Evolutionary conservation across 176 grass and related monocot genomes (phyloP).

Genomic region (Raddia distichophylla): DNA sequence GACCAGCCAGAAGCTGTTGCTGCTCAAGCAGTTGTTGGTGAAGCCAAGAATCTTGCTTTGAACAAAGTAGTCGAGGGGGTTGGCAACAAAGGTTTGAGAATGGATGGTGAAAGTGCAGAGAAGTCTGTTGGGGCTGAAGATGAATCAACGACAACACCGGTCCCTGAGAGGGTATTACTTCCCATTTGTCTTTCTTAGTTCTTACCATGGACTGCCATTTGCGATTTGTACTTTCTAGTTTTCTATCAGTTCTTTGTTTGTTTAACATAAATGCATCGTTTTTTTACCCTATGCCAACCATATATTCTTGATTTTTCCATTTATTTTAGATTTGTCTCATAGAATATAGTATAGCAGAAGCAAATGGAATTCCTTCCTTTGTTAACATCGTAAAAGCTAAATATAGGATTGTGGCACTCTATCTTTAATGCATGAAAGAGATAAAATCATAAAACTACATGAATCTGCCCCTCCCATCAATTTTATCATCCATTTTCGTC

Average conservation of each 20-base stretch:
- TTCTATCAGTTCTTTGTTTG: conserved; percentile 2
- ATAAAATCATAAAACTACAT: background rate
- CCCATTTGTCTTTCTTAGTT: conserved; percentile 7
- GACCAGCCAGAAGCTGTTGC: conserved; percentile 39
- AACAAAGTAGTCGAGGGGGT: conserved; percentile 42
- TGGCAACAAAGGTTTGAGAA: conserved; percentile 55
- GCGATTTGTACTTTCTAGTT: conserved; percentile 18
- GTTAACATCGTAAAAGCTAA: background rate
- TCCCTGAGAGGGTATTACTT: conserved; percentile 76
- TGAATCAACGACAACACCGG: conserved; percentile 55
- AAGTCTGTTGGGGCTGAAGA: conserved; percentile 75
- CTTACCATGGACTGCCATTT: conserved; percentile 24
- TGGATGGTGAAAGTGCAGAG: conserved; percentile 79
- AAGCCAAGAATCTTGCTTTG: conserved; percentile 49
- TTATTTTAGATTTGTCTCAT: background rate
- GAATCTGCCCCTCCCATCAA: background rate
- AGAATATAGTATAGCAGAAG: background rate
- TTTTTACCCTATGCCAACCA: background rate
- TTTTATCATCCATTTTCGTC: background rate
- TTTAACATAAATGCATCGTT: background rate
- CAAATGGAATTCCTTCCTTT: background rate
- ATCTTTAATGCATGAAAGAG: background rate
- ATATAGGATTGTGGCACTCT: background rate
- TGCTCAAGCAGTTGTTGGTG: conserved; percentile 29
- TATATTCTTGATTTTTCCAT: background rate